Evolutionary conservation across 345 rosid species (phyloP).

Genomic region (Brassica nigra): DNA sequence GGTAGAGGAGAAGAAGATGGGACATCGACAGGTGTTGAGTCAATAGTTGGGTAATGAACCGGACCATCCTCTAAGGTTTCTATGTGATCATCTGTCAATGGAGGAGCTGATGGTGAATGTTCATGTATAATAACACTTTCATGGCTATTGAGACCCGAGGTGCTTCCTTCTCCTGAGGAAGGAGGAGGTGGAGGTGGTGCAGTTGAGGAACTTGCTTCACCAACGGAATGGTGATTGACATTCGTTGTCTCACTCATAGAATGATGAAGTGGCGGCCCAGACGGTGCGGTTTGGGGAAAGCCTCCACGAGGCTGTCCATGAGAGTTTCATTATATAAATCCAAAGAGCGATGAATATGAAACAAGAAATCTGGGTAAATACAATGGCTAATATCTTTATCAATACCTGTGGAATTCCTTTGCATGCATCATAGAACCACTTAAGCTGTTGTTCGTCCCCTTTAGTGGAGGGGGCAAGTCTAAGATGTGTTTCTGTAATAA

Average conservation of each 20-base stretch:
- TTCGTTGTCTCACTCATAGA: slow-evolving; percentile 45
- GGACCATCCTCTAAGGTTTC: slow-evolving; percentile 55
- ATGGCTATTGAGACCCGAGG: slow-evolving; percentile 22
- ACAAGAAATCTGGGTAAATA: background rate
- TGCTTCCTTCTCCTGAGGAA: slow-evolving; percentile 45
- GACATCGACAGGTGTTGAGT: slow-evolving; percentile 54
- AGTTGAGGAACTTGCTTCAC: slow-evolving; percentile 55
- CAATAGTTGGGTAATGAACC: slow-evolving; percentile 77
- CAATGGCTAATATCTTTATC: background rate
- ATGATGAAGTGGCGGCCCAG: slow-evolving; percentile 76
- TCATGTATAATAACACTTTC: slow-evolving; percentile 41
- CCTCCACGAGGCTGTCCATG: slow-evolving; percentile 68
- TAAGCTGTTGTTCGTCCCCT: slow-evolving; percentile 73
- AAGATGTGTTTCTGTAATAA: slow-evolving; percentile 63
- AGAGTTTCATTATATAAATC: slow-evolving; percentile 7
- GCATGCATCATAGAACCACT: slow-evolving; percentile 90
- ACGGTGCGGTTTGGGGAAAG: slow-evolving; percentile 62
- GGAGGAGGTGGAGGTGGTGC: slow-evolving; percentile 34
- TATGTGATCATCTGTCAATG: slow-evolving; percentile 45
- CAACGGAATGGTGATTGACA: slow-evolving; percentile 35
- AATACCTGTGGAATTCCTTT: slow-evolving; percentile 91
- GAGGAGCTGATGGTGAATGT: slow-evolving; percentile 69
- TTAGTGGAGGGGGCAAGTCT: slow-evolving; percentile 76
- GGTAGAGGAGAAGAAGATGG: slow-evolving; percentile 30
- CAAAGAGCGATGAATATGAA: background rate